phyloP scores from a whole-genome alignment of 176 grass and related monocot genomes.

The Zea mays region Zm-B73-REFERENCE-NAM-5.0 NC_050098.1:117428501-117429000 shows the following conservation, averaged over 20 bases:
- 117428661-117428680: conserved; percentile 71
- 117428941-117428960: background rate
- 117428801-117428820: conserved; percentile 43
- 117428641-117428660: conserved; percentile 24
- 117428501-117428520: conserved; percentile 35
- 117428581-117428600: conserved; percentile 74
- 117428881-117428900: conserved; percentile 31
- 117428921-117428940: conserved; percentile 14
- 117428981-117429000: conserved; percentile 11
- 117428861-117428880: background rate
- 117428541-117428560: conserved; percentile 64
- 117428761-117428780: conserved; percentile 48
- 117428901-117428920: conserved; percentile 44
- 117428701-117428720: conserved; percentile 73
- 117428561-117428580: conserved; percentile 67
- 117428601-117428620: conserved; percentile 52
- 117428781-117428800: conserved; percentile 52
- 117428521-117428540: conserved; percentile 46
- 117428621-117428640: conserved; percentile 49
- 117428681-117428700: conserved; percentile 62
- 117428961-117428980: conserved; percentile 21
- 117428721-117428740: conserved; percentile 61
- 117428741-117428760: conserved; percentile 58
- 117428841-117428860: conserved; percentile 40
- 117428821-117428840: conserved; percentile 8